Percentiles rank a stretch among this genome's conserved stretches.
Evolutionary conservation across 73 alveolate genomes (phyloP).

Genomic region (Urostyla sp.): DNA sequence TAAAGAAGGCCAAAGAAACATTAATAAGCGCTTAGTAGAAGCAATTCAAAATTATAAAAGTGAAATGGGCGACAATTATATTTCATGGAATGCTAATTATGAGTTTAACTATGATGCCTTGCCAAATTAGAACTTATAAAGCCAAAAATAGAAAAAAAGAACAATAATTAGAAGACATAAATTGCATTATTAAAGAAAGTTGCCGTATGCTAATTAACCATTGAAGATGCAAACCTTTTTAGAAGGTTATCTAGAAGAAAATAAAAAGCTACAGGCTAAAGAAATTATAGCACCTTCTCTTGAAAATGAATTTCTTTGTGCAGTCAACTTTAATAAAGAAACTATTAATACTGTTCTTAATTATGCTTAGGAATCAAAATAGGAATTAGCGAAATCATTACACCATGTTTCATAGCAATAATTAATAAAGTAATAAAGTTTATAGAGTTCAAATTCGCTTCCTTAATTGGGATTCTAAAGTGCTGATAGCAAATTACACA

Average conservation of each 20-base stretch:
- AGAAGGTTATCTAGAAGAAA: slow-evolving; percentile 14
- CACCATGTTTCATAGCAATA: too few relatives aligned
- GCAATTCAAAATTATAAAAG: not conserved
- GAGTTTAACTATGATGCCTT: slow-evolving; percentile 42
- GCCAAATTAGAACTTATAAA: not conserved
- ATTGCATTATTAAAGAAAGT: slow-evolving; percentile 14
- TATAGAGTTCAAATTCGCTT: too few relatives aligned
- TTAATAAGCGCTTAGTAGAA: not conserved
- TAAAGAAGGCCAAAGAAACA: not conserved
- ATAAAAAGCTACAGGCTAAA: slow-evolving; percentile 22
- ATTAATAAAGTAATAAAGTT: too few relatives aligned
- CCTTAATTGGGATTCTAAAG: too few relatives aligned
- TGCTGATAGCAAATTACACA: not conserved
- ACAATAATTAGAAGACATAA: not conserved
- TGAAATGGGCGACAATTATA: slow-evolving; percentile 35
- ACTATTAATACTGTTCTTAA: slow-evolving; percentile 40
- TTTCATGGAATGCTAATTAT: slow-evolving; percentile 22
- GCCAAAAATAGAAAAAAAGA: not conserved
- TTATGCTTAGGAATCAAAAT: slow-evolving; percentile 42
- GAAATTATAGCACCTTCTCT: slow-evolving; percentile 39
- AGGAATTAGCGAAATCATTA: not conserved
- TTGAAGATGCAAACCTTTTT: slow-evolving; percentile 12
- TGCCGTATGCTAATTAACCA: slow-evolving; percentile 36
- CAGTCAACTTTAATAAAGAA: slow-evolving; percentile 41
- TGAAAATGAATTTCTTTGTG: slow-evolving; percentile 22